phyloP scores from a whole-genome alignment of 2,329 filamentous ascomycete species.

The Pseudonectria foliicola region DNA sequence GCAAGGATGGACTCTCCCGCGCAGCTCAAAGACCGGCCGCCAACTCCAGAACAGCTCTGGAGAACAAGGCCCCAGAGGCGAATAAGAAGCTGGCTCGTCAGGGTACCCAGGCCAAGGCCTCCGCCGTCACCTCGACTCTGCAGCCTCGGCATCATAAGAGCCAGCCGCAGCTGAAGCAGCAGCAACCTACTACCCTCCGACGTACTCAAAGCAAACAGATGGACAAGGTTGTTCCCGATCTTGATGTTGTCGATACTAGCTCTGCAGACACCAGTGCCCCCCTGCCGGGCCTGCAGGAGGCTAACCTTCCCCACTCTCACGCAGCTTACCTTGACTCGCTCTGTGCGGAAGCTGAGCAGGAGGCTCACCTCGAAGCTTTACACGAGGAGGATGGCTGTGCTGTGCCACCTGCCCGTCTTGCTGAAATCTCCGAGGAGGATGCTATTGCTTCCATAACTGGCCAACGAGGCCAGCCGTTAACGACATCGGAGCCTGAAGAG shows the following conservation, averaged over 20 bases:
- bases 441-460: constrained; percentile 13
- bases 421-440: constrained; percentile 26
- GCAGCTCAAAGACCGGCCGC: constrained; percentile 28
- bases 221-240: constrained; percentile 17
- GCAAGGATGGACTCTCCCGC: constrained; percentile 31
- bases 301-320: constrained; percentile 16
- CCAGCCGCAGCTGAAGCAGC: constrained; percentile 43
- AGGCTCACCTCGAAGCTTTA: constrained; percentile 16
- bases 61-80: constrained; percentile 19
- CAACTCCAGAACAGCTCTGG: constrained; percentile 16
- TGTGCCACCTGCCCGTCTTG: constrained; percentile 21
- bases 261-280: constrained; percentile 6
- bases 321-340: constrained; percentile 23
- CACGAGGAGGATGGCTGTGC: constrained; percentile 18
- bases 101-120: constrained; percentile 13
- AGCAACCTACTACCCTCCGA: constrained; percentile 32
- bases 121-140: constrained; percentile 13
- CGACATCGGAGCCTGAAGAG: constrained; percentile 49
- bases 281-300: constrained; percentile 10
- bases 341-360: constrained; percentile 18
- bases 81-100: constrained; percentile 17
- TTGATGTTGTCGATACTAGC: constrained; percentile 9
- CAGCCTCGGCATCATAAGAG: constrained; percentile 46
- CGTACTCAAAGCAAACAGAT: constrained; percentile 39
- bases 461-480: constrained; percentile 18